These are phyloP conservation scores for Lumnitzera littorea DNA, from an alignment of 345 rosid genomes.

Conservation along the genomic window DNA sequence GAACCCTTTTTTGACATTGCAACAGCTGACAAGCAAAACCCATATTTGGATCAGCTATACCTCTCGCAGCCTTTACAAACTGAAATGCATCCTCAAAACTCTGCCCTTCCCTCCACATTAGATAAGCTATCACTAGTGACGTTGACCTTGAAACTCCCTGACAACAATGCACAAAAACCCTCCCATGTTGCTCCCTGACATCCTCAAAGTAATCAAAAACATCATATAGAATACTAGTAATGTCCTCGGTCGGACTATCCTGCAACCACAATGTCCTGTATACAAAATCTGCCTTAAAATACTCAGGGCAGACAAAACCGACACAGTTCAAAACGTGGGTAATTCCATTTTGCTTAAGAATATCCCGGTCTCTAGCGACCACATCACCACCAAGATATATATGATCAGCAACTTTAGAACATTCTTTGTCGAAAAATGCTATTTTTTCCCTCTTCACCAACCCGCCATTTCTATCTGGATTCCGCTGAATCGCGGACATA, in stretches of 20 bases:
- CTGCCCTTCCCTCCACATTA: slow-evolving; percentile 99
- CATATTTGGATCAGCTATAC: slow-evolving; percentile 98
- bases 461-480: slow-evolving; percentile 63
- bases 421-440: slow-evolving; percentile 92
- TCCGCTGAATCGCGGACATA: slow-evolving; percentile 65
- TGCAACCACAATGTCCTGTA: slow-evolving; percentile 97
- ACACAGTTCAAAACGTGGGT: slow-evolving; percentile 94
- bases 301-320: slow-evolving; percentile 97
- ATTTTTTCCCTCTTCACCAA: slow-evolving; percentile 80
- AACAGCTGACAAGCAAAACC: slow-evolving; percentile 98
- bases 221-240: slow-evolving; percentile 92
- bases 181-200: slow-evolving; percentile 85
- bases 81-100: slow-evolving; percentile 98
- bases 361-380: slow-evolving; percentile 79
- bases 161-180: slow-evolving; percentile 95
- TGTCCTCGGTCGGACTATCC: slow-evolving; percentile 98
- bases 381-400: slow-evolving; percentile 97
- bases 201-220: slow-evolving; percentile 99
- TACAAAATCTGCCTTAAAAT: slow-evolving; percentile 78
- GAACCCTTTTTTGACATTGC: slow-evolving; percentile 98
- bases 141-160: slow-evolving; percentile 99
- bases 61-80: slow-evolving; percentile 93
- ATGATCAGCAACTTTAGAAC: slow-evolving; percentile 95
- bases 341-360: slow-evolving; percentile 74
- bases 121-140: slow-evolving; percentile 94